Percentiles rank a stretch among this genome's conserved stretches.
Conservation (phyloP, 2,329 filamentous ascomycete species). For the Fusarium annulatum region DNA sequence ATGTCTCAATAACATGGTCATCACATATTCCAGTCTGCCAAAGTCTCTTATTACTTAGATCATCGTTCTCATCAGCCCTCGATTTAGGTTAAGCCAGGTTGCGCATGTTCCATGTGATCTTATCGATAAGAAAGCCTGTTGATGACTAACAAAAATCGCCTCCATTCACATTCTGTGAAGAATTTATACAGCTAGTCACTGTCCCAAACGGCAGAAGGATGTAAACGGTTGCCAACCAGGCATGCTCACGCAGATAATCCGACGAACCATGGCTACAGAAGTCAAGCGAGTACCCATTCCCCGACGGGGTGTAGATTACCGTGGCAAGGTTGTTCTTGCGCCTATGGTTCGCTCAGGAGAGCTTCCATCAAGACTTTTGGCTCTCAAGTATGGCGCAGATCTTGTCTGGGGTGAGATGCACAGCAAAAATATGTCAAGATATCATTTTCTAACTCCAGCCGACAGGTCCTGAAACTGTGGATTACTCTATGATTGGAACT, state of each 20-base stretch:
- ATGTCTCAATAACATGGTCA: neutral
- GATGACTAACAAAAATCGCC: slow-evolving; percentile 39
- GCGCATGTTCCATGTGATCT: neutral
- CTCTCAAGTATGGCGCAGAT: slow-evolving; percentile 95
- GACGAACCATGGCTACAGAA: slow-evolving; percentile 68
- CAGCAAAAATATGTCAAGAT: neutral
- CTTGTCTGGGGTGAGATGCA: slow-evolving; percentile 84
- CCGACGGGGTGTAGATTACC: slow-evolving; percentile 88
- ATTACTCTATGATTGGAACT: slow-evolving; percentile 90
- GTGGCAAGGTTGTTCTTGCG: slow-evolving; percentile 92
- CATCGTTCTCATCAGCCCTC: neutral
- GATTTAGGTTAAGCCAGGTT: slow-evolving; percentile 4
- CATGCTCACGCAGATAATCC: slow-evolving; percentile 52
- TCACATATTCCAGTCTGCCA: neutral
- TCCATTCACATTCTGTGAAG: slow-evolving; percentile 17
- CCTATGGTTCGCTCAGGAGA: slow-evolving; percentile 99
- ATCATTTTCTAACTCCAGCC: neutral
- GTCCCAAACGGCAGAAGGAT: slow-evolving; percentile 1
- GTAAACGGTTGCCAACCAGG: slow-evolving; percentile 23
- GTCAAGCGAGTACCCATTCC: slow-evolving; percentile 84
- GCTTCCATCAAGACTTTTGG: slow-evolving; percentile 86
- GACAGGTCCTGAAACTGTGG: slow-evolving; percentile 89
- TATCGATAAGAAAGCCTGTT: slow-evolving; percentile 39
- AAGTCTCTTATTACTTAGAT: neutral
- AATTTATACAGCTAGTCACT: slow-evolving; percentile 27